These are phyloP conservation scores for Trichosporon inkin DNA, from an alignment of 1,284 basidiomycete genomes.

Conservation along the genomic window DNA sequence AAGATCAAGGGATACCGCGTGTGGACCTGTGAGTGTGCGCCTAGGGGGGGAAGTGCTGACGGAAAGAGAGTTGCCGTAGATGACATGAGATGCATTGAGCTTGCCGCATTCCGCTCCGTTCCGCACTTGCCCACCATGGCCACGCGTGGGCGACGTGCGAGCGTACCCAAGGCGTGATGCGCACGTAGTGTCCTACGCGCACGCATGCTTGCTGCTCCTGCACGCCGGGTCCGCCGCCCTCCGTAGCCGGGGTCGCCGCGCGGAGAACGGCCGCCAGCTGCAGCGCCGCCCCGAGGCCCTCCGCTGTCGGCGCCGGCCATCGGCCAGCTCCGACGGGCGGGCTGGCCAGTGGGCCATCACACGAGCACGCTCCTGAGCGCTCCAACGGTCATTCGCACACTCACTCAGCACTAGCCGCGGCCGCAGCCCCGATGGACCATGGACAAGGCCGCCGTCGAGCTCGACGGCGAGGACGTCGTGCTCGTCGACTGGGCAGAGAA, in stretches of 20 bases:
- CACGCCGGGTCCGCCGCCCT: too few species aligned
- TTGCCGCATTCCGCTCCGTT: too few species aligned
- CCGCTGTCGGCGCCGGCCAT: too few species aligned
- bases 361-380: too few species aligned
- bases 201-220: not conserved
- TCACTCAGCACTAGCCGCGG: not conserved
- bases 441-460: not conserved
- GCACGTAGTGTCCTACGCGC: not conserved
- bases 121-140: not conserved
- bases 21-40: not conserved
- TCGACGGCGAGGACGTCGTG: slow-evolving; percentile 27
- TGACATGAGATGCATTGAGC: not conserved
- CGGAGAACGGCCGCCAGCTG: too few species aligned
- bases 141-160: not conserved
- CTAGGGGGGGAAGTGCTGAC: not conserved
- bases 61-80: not conserved
- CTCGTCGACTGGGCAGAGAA: slow-evolving; percentile 32
- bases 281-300: too few species aligned
- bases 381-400: too few species aligned
- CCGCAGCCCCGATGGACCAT: not conserved
- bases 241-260: too few species aligned
- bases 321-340: too few species aligned
- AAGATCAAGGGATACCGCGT: not conserved
- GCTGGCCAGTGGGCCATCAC: too few species aligned
- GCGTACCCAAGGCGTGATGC: too few species aligned